Percentiles rank a stretch among this genome's conserved stretches.
phyloP scores from a whole-genome alignment of 805 yeast genomes.

The Maudiozyma saulgeensis region DNA sequence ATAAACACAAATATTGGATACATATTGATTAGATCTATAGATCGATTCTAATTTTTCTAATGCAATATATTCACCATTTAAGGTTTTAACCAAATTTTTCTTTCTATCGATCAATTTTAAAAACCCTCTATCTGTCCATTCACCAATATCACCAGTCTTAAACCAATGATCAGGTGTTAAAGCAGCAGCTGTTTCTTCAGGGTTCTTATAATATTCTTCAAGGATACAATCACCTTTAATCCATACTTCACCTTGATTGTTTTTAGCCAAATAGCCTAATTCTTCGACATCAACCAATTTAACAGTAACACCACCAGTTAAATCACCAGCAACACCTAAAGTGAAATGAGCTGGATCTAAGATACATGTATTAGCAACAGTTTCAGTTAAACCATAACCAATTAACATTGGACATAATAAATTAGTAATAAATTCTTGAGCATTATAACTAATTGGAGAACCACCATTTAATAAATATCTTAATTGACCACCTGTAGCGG shows the following conservation, averaged over 20 bases:
- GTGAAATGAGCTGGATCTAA: conserved; percentile 57
- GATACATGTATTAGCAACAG: conserved; percentile 80
- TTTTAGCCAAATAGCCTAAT: conserved; percentile 81
- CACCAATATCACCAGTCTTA: conserved; percentile 93
- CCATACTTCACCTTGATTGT: conserved; percentile 88
- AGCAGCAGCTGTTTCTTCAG: conserved; percentile 67
- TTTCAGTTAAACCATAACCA: conserved; percentile 96
- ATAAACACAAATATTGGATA: conserved; percentile 79
- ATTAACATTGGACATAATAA: conserved; percentile 78
- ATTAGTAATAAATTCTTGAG: conserved; percentile 71
- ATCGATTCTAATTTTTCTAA: conserved; percentile 87
- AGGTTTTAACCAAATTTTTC: conserved; percentile 92
- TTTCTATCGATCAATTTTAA: conserved; percentile 83
- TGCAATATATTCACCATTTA: conserved; percentile 96
- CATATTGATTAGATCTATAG: conserved; percentile 73
- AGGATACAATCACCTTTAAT: conserved; percentile 67
- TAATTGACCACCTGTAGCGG: conserved; percentile 89
- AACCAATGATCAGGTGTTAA: conserved; percentile 87
- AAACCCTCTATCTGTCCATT: conserved; percentile 76
- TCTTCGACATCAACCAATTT: conserved; percentile 88
- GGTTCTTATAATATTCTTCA: conserved; percentile 73
- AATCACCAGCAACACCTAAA: conserved; percentile 70
- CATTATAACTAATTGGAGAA: conserved; percentile 72
- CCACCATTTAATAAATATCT: conserved; percentile 80
- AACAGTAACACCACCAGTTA: conserved; percentile 73